Evolutionary conservation across 495 filamentous ascomycete genomes (phyloP), one percentile per base, ranked within the genome.

Genomic region (Trichoderma parareesei): DNA sequence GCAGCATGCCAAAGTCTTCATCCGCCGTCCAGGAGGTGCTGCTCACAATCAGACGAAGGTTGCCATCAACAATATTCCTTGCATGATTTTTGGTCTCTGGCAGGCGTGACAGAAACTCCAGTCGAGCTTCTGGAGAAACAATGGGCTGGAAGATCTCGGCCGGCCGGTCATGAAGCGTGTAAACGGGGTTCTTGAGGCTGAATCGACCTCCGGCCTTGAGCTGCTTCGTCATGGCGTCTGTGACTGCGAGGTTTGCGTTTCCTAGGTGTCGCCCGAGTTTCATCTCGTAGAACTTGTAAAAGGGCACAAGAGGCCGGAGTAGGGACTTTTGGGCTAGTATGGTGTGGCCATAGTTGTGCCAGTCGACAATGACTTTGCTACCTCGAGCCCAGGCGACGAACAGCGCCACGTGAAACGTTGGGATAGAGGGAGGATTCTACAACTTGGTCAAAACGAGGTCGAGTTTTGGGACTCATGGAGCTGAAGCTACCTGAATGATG

Each of bases 341-440:
- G n/a, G 90, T 93, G 81, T 91, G 97, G 67, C 94, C 93, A 75
- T 97, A 97, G 74, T 99, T 99, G 78, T 99, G 94, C 94, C 94
- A 99, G 76, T 99, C 94, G 65, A 98, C 91, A 43, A 97, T 81
- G 3, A 97, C 84, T 64, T 82, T 82, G 35, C 90, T 93, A 65
- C 90, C 87, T 48, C 95, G 90, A 63, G 96, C 77, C 70, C 85
- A 85, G 71, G 89, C 92, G 61, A 90, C 78, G 10, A 92, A 63
- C 13, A 85, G 78, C 3, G 92, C 87, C 60, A 98, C 78, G 37
- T 85, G 81, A 5, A 99, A 81, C 1, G 91, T 94, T 5, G 94
- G 94, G 68, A 99, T 97, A 1, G 93, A 92, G 5, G 94, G 94
- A 5, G 94, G 94, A 75, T 98, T 99, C 80, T 98, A 55, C 3